Base-by-base conservation (phyloP, 768 basidiomycete genomes). In the Trametes punicea region DNA sequence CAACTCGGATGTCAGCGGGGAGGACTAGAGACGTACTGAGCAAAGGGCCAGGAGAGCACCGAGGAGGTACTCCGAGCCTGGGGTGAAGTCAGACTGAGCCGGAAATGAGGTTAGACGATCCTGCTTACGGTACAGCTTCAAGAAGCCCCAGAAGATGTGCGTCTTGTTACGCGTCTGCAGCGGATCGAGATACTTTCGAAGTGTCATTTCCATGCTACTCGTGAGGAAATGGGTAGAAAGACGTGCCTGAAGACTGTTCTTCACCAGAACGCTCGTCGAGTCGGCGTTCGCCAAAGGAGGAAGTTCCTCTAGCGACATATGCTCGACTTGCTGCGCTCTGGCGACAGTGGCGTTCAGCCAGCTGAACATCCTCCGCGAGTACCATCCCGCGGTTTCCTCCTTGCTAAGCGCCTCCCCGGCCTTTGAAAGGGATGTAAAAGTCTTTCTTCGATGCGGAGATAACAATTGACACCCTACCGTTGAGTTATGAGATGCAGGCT, bases 321-420 rank as follows among this genome's bases (percentile, higher is more conserved):
- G 79, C 4, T 71, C 49, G 4, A 74, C 64, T 18, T 70, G 65
- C 51, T 73, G 72, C 0, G 75, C 80, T 10, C 67, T 61, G 44
- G 71, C 70, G 29, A 85, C 69, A 20, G 77, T 67, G 8, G 73
- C 73, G 59, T 86, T 80, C 49, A 87, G 70, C 69, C 77, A 87
- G 26, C 71, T 68, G 64, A 75, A 85, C 3, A 74, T 64, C 13
- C 77, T 25, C 44, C 73, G 69, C 4, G 67, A 66, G 30, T 63
- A 57, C 39, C 59, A 31, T 0, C 65, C 63, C 4, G 69, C 63
- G 0, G 60, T 65, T 49, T 71, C 64, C 33, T 71, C 66, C 6
- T 64, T 61, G 50, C 61, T 66, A 1, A 58, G 51, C 2, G 25
- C 2, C 23, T 44, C 48, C 4, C 2, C 16, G 2, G 54, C 40